Evolutionary conservation across 2,329 filamentous ascomycete species (phyloP), one percentile per base, ranked within the genome.

Genomic region (Pestalotiopsis sp.): DNA sequence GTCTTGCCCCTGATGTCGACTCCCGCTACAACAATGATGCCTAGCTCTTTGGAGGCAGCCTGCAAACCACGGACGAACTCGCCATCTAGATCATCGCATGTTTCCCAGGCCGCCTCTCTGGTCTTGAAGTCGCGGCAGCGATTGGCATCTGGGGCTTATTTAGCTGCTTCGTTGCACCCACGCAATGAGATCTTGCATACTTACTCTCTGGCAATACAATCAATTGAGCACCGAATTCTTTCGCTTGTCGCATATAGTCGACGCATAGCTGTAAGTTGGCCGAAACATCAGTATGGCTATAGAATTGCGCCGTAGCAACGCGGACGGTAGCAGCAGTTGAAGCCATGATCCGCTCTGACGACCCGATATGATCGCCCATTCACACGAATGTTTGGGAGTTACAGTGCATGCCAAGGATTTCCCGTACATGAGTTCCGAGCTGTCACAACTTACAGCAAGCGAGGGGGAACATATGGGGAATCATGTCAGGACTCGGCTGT

Each of bases 301-400:
- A 64, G 23, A 64, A 52, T 13, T 52, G 62, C 25, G 62, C 23
- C 14, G 39, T 64, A 64, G 62, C 62, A 13, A 64, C 62, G 20
- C 61, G 36, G 2, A 64, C 38, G 9, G 17, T 12, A 2, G 25
- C 14, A 25, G 23, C 17, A 23, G 62, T 17, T 9, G 38, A 49
- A 64, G 39, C 5, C 62, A 64, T 64, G 4, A 13, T 45, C 5
- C 31, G 31, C 1, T 36, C 31, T 9, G 31, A 36, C 7, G 31
- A 36, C 31, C 31, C 14, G 11, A 20, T 38, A 23, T 63, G 31
- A 39, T 63, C 23, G 25, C 31, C 27, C 41, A 36, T 20, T 62
- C 31, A 39, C 23, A n/a, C 5, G 41, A 52, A 17, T 52, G 45
- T 52, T 52, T 52, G 45, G 17, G n/a, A 52, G 20, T 20, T n/a